These are phyloP conservation scores for Scheffersomyces coipomensis DNA, from an alignment of 805 yeast species.

Conservation along the genomic window DNA sequence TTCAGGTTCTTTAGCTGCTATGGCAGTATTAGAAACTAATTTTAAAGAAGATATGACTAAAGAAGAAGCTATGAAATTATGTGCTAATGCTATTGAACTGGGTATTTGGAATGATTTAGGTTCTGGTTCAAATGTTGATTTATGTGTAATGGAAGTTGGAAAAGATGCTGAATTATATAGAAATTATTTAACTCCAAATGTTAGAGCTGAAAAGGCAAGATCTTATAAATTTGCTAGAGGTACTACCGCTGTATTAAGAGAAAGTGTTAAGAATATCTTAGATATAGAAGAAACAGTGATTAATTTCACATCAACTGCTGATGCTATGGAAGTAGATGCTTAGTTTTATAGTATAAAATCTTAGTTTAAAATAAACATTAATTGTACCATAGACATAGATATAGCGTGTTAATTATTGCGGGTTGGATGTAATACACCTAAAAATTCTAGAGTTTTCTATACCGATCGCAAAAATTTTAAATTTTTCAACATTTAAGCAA, in stretches of 20 bases:
- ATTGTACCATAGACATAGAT: too few relatives aligned
- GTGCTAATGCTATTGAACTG: conserved; percentile 90
- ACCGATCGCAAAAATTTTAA: too few relatives aligned
- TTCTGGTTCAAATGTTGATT: conserved; percentile 96
- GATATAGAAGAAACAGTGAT: conserved; percentile 67
- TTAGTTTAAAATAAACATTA: too few relatives aligned
- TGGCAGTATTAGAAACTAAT: conserved; percentile 91
- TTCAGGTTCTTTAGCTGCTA: conserved; percentile 96
- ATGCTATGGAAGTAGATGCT: conserved; percentile 45
- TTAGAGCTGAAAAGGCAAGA: conserved; percentile 75
- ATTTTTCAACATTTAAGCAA: too few relatives aligned
- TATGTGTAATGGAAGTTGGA: conserved; percentile 94
- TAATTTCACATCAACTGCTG: conserved; percentile 26
- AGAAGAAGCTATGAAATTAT: conserved; percentile 89
- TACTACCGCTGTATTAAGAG: conserved; percentile 82
- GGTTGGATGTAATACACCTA: too few relatives aligned
- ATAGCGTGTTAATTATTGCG: too few relatives aligned
- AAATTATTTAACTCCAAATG: conserved; percentile 89
- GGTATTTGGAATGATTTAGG: conserved; percentile 99
- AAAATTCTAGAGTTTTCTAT: too few relatives aligned
- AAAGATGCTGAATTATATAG: conserved; percentile 82
- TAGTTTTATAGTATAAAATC: conserved; percentile 9
- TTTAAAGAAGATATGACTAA: conserved; percentile 78
- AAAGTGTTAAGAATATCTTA: conserved; percentile 61
- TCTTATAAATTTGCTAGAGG: conserved; percentile 88